A percentile compares a stretch with the other conserved stretches of the same genome.
Conservation (phyloP, 805 yeast genomes). For the Zygosaccharomyces bisporus region DNA sequence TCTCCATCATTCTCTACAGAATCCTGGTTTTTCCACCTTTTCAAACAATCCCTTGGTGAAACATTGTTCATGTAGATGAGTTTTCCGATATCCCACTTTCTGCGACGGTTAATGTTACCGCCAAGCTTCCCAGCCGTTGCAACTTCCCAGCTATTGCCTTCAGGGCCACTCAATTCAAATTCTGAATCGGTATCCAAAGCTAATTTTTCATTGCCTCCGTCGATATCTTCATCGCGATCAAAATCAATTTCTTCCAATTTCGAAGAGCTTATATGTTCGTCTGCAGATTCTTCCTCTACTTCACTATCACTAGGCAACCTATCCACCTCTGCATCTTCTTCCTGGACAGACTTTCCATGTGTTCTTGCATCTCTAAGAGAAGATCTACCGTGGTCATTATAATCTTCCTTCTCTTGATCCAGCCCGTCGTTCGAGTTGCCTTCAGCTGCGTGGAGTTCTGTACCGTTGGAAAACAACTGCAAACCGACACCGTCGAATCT, state of each 20-base stretch:
- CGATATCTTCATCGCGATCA: slow-evolving; percentile 41
- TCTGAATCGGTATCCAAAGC: slow-evolving; percentile 53
- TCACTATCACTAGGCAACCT: slow-evolving; percentile 43
- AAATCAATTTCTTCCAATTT: slow-evolving; percentile 47
- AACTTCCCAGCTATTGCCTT: slow-evolving; percentile 36
- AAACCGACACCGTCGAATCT: slow-evolving; percentile 65
- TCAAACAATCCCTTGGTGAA: slow-evolving; percentile 66
- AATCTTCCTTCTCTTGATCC: slow-evolving; percentile 33
- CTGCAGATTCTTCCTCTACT: slow-evolving; percentile 39
- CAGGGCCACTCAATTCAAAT: slow-evolving; percentile 41
- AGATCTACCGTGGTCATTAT: slow-evolving; percentile 56
- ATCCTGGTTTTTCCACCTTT: slow-evolving; percentile 63
- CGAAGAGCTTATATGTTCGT: slow-evolving; percentile 32
- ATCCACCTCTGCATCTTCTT: slow-evolving; percentile 45
- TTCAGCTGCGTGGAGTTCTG: slow-evolving; percentile 44
- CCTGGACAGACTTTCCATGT: slow-evolving; percentile 50
- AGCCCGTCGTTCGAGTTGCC: slow-evolving; percentile 41
- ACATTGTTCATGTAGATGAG: slow-evolving; percentile 75
- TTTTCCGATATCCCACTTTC: slow-evolving; percentile 76
- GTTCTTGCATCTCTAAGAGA: slow-evolving; percentile 58
- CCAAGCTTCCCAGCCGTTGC: slow-evolving; percentile 58
- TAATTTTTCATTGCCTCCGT: slow-evolving; percentile 37
- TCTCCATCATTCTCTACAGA: slow-evolving; percentile 43
- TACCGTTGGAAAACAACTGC: slow-evolving; percentile 65
- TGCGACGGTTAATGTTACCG: slow-evolving; percentile 44